phyloP scores from a whole-genome alignment of 2,329 filamentous ascomycete species.

The Penicillium sp. region DNA sequence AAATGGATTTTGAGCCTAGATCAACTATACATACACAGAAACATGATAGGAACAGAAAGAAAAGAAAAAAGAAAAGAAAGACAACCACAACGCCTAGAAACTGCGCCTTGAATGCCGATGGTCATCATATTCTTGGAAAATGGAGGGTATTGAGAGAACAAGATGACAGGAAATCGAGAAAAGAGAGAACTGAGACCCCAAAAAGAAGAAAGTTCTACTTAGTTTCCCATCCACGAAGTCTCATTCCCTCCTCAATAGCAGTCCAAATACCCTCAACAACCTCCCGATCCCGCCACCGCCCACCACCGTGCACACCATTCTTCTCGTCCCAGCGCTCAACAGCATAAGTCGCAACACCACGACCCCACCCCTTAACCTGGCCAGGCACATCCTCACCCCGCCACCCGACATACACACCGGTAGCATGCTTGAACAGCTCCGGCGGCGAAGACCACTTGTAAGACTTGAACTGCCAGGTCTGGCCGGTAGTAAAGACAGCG shows the following conservation, averaged over 20 bases:
- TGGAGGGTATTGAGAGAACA: conserved; percentile 7
- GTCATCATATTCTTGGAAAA: conserved; percentile 6
- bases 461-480: conserved; percentile 97
- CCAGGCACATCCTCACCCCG: conserved; percentile 76
- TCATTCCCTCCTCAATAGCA: conserved; percentile 83
- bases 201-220: conserved; percentile 20
- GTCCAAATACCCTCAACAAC: conserved; percentile 93
- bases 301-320: conserved; percentile 35
- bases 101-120: conserved; percentile 10
- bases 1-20: neutral
- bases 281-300: conserved; percentile 81
- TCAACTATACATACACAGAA: conserved; percentile 4
- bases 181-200: neutral
- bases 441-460: conserved; percentile 92
- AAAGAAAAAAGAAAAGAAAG: neutral
- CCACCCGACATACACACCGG: conserved; percentile 90
- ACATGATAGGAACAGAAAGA: neutral
- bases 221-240: conserved; percentile 70
- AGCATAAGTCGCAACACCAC: conserved; percentile 72
- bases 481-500: conserved; percentile 94
- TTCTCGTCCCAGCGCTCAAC: conserved; percentile 78
- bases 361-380: conserved; percentile 78
- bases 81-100: conserved; percentile 12
- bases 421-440: conserved; percentile 84
- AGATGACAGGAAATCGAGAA: conserved; percentile 1